phyloP scores from a whole-genome alignment of 192 early-diverging fungal genomes.

The Coemansia guatemalensis region DNA sequence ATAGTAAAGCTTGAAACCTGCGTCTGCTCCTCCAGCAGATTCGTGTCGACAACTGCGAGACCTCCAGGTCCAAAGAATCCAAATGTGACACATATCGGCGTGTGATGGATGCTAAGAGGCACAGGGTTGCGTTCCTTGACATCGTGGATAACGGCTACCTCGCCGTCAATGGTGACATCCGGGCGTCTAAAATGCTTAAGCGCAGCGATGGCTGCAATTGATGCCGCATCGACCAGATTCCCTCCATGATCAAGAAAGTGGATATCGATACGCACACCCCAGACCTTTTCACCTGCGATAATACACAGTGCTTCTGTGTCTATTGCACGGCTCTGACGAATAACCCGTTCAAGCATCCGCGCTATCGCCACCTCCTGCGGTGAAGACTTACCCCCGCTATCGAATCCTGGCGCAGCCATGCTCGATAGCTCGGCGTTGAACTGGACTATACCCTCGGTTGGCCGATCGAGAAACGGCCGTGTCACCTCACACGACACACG shows the following conservation, averaged over 20 bases:
- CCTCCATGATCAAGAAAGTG: conserved; percentile 94
- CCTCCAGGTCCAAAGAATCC: conserved; percentile 82
- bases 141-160: conserved; percentile 81
- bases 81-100: conserved; percentile 92
- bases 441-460: conserved; percentile 82
- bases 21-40: conserved; percentile 82
- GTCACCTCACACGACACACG: conserved; percentile 70
- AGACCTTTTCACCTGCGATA: conserved; percentile 93
- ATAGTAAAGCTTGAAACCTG: conserved; percentile 82
- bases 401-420: conserved; percentile 79
- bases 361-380: conserved; percentile 84
- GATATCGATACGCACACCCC: conserved; percentile 88
- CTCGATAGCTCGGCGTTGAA: conserved; percentile 89
- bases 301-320: conserved; percentile 98
- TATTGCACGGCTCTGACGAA: conserved; percentile 80
- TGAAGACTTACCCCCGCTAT: conserved; percentile 59
- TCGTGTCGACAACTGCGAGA: conserved; percentile 79
- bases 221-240: conserved; percentile 89
- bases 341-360: conserved; percentile 84
- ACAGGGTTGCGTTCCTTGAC: conserved; percentile 88
- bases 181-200: conserved; percentile 89
- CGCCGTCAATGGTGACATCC: conserved; percentile 93
- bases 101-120: conserved; percentile 92
- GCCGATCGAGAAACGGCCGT: conserved; percentile 68
- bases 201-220: conserved; percentile 87